These are phyloP conservation scores for Citrus sp. DNA, from an alignment of 345 rosid genomes.

Conservation along the genomic window DNA sequence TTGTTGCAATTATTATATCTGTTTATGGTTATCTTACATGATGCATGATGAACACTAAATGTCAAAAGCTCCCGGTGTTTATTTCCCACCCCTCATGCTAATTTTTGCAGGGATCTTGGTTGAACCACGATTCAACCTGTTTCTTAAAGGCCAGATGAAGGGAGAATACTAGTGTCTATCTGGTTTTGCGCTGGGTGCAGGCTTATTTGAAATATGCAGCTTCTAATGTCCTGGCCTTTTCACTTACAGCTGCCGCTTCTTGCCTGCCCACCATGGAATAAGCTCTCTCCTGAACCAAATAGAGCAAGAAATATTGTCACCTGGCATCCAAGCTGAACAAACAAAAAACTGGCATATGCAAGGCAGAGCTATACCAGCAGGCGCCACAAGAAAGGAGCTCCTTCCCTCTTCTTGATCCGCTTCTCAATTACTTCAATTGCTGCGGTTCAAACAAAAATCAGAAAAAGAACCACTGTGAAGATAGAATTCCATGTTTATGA, in stretches of 20 bases:
- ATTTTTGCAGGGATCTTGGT: background rate
- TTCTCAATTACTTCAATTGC: conserved; percentile 56
- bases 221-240: conserved; percentile 60
- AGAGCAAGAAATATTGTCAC: background rate
- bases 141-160: background rate
- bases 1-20: background rate
- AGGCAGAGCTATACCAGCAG: conserved; percentile 51
- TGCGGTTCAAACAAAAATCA: conserved; percentile 19
- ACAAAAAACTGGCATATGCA: background rate
- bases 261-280: conserved; percentile 43
- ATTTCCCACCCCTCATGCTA: background rate
- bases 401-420: conserved; percentile 59
- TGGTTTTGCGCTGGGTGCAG: background rate
- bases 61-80: background rate
- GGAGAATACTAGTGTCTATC: background rate
- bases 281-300: conserved; percentile 57
- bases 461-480: conserved; percentile 1
- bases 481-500: background rate
- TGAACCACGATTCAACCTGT: conserved; percentile 1
- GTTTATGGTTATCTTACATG: background rate
- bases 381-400: conserved; percentile 79
- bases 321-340: background rate
- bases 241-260: conserved; percentile 41
- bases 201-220: conserved; percentile 47
- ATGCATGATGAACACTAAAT: background rate